Evolutionary conservation across 805 yeast genomes (phyloP).

Genomic region (Jamesozyma lodderae): DNA sequence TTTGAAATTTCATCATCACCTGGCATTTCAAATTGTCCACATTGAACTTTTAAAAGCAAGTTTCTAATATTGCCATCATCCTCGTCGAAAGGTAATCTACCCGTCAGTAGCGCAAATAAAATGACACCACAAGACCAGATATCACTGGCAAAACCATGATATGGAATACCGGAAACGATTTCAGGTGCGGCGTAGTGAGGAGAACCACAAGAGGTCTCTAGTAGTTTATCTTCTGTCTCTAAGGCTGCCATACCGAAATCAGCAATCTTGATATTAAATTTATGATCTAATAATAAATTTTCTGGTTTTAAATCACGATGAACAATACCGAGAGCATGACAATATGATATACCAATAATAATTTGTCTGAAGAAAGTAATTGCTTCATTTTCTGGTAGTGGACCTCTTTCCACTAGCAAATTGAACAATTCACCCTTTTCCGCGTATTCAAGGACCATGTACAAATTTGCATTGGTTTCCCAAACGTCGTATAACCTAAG

Average conservation of each 20-base stretch:
- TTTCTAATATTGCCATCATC: slow-evolving; percentile 84
- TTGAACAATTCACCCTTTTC: slow-evolving; percentile 97
- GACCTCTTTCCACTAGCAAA: slow-evolving; percentile 79
- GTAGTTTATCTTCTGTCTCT: slow-evolving; percentile 67
- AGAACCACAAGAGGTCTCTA: slow-evolving; percentile 95
- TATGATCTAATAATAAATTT: slow-evolving; percentile 67
- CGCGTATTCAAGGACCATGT: slow-evolving; percentile 86
- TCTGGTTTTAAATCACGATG: slow-evolving; percentile 85
- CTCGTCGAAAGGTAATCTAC: slow-evolving; percentile 86
- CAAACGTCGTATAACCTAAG: slow-evolving; percentile 76
- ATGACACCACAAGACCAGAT: slow-evolving; percentile 98
- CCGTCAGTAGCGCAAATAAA: slow-evolving; percentile 84
- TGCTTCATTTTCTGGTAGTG: slow-evolving; percentile 83
- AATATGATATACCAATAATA: slow-evolving; percentile 71
- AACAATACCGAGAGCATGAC: slow-evolving; percentile 80
- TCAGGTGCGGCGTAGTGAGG: slow-evolving; percentile 99
- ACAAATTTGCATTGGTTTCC: slow-evolving; percentile 76
- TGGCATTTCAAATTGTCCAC: slow-evolving; percentile 82
- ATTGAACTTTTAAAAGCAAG: slow-evolving; percentile 79
- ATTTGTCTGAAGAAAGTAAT: slow-evolving; percentile 82
- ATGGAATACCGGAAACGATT: slow-evolving; percentile 87
- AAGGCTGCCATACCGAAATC: slow-evolving; percentile 99
- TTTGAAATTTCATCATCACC: slow-evolving; percentile 57
- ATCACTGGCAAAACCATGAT: slow-evolving; percentile 95
- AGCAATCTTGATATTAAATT: slow-evolving; percentile 87